These are phyloP conservation scores for Saccharomycopsis fermentans DNA, from an alignment of 805 yeast species.

Conservation along the genomic window DNA sequence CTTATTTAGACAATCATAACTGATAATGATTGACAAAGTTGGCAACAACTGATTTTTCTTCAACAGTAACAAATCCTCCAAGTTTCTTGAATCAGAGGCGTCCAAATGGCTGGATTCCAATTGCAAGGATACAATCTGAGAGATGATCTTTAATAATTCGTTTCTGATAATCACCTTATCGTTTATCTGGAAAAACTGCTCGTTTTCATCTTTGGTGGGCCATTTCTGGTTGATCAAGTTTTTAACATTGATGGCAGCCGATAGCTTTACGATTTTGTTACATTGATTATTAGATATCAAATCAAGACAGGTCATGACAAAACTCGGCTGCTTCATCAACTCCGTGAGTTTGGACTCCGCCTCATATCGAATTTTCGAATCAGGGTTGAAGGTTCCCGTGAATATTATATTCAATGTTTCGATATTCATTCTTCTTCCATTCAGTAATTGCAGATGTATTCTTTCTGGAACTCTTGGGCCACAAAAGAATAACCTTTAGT, in stretches of 20 bases:
- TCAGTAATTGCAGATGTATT: too few relatives aligned
- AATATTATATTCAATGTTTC: constrained; percentile 62
- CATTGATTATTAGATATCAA: constrained; percentile 46
- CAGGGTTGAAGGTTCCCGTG: constrained; percentile 65
- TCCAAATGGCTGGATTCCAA: not conserved
- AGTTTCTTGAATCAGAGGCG: not conserved
- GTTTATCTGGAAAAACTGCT: constrained; percentile 20
- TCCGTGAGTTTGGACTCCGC: constrained; percentile 55
- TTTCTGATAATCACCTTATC: constrained; percentile 71
- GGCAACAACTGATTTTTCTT: constrained; percentile 36
- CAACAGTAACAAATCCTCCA: constrained; percentile 7
- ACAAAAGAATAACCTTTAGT: too few relatives aligned
- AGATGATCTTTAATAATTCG: constrained; percentile 34
- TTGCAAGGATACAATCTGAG: constrained; percentile 21
- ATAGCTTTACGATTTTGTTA: constrained; percentile 43
- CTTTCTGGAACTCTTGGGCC: too few relatives aligned
- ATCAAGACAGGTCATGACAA: constrained; percentile 74
- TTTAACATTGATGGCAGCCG: constrained; percentile 78
- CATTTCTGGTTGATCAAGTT: constrained; percentile 61
- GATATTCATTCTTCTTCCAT: constrained; percentile 60
- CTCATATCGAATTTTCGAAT: constrained; percentile 45
- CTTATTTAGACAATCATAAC: constrained; percentile 23
- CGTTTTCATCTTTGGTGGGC: constrained; percentile 27
- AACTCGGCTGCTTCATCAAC: constrained; percentile 43
- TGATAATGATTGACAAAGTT: constrained; percentile 42